phyloP scores from a whole-genome alignment of 176 grass and related monocot genomes.

The Juncus inflexus region DNA sequence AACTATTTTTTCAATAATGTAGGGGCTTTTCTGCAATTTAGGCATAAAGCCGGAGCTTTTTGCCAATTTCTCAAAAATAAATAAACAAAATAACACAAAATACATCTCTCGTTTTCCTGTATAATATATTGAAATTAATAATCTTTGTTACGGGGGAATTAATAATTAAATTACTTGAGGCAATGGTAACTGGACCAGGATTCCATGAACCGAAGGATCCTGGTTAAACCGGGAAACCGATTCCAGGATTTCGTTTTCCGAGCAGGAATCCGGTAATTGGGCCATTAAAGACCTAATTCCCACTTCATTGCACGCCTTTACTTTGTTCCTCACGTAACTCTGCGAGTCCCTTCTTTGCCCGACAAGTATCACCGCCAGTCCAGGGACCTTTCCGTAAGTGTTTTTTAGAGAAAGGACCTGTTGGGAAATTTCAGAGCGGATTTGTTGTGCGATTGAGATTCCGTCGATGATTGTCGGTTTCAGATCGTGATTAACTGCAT shows the following conservation, averaged over 20 bases:
- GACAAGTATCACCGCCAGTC: constrained; percentile 74
- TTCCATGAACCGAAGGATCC: constrained; percentile 83
- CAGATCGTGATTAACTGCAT: constrained; percentile 33
- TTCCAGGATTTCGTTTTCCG: constrained; percentile 61
- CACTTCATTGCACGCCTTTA: constrained; percentile 75
- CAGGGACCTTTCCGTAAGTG: constrained; percentile 50
- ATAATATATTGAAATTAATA: too few species aligned
- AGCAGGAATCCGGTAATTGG: constrained; percentile 60
- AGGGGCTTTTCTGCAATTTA: too few species aligned
- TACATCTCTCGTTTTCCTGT: background rate
- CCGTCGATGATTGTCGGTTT: constrained; percentile 61
- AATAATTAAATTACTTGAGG: constrained; percentile 51
- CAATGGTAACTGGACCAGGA: constrained; percentile 92
- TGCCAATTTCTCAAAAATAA: background rate
- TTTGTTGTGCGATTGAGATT: constrained; percentile 69
- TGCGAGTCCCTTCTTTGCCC: constrained; percentile 81
- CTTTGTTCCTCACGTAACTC: constrained; percentile 76
- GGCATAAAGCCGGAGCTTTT: background rate
- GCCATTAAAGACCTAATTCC: constrained; percentile 73
- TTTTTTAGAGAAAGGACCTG: constrained; percentile 56
- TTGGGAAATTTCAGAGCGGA: constrained; percentile 60
- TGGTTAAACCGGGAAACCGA: constrained; percentile 60
- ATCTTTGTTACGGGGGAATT: background rate
- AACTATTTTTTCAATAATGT: too few species aligned
- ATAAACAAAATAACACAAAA: constrained; percentile 7